Evolutionary conservation across 78 protist species (phyloP), one percentile per base, ranked within the genome.

Genomic region (Dictyostelium brefeldianum): DNA sequence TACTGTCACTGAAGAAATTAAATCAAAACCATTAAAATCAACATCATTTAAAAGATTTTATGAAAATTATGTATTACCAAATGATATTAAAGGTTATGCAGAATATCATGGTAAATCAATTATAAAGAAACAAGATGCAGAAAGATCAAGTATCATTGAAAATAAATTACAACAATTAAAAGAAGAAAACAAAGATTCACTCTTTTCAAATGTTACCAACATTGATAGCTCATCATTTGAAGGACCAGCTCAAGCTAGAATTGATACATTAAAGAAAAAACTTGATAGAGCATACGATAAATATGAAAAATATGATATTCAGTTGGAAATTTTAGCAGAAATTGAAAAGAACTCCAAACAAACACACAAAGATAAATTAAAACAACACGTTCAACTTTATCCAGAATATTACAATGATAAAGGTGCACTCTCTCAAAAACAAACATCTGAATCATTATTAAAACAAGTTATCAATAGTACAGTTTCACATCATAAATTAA

Each of bases 61-160:
- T 67, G 75, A 67, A 67, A 67, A 17, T 1, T 67, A 67, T 67
- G 15, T 67, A 2, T 67, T 67, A 67, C 75, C 75, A 67, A 15
- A 10, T 10, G 25, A 67, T 17, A 31, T 67, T 31, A 36, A 31
- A 67, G 0, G 14, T 3, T 67, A 67, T 31, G 27, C 75, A 31
- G 14, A 67, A 67, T 7, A 67, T 31, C 22, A 67, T 5, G 48
- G 22, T 15, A 4, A 29, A 67, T 15, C 22, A 31, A 31, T 67
- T 11, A 31, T 67, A 14, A 4, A 25, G 31, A 5, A 31, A 14
- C 46, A 25, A 67, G 50, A 67, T 67, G 27, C 43, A 62, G 27
- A 25, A 11, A 62, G 27, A 62, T 62, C 36, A 0, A 22, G 22
- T 11, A 25, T 62, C 11, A 62, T 25, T 62, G 43, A 62, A 9